phyloP scores from a whole-genome alignment of 345 rosid genomes.

The Sisymbrium irio region DNA sequence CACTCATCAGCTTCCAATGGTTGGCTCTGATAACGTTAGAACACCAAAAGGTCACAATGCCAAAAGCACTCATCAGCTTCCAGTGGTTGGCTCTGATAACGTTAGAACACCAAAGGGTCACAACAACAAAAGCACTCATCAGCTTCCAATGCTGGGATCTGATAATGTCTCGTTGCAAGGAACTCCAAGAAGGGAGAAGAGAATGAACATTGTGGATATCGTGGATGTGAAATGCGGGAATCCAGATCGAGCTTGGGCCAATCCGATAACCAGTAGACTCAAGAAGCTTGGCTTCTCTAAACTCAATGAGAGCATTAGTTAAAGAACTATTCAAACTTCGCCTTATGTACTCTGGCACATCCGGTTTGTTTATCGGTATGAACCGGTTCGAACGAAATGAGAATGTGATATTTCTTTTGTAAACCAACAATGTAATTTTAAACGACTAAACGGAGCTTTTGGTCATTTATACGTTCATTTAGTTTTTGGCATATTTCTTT shows the following conservation, averaged over 20 bases:
- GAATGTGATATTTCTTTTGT: constrained; percentile 17
- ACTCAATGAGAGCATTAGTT: constrained; percentile 68
- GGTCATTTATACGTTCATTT: neutral
- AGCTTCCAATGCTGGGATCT: constrained; percentile 67
- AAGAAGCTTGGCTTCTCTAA: constrained; percentile 96
- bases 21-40: constrained; percentile 29
- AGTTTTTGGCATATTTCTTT: neutral
- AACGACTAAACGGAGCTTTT: constrained; percentile 18
- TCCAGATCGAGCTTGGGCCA: constrained; percentile 75
- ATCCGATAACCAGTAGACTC: constrained; percentile 68
- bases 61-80: constrained; percentile 46
- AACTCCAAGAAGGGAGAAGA: constrained; percentile 62
- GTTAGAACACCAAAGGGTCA: constrained; percentile 49
- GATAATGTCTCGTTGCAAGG: constrained; percentile 53
- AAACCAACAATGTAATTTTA: constrained; percentile 24
- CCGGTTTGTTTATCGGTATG: constrained; percentile 10
- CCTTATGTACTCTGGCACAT: neutral
- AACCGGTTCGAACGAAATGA: constrained; percentile 14
- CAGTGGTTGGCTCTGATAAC: constrained; percentile 57
- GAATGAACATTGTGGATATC: constrained; percentile 64
- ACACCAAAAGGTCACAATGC: constrained; percentile 43
- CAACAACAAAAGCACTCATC: constrained; percentile 37
- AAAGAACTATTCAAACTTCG: constrained; percentile 12
- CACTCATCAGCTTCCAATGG: constrained; percentile 56
- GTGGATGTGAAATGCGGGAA: constrained; percentile 88